A percentile compares a stretch with the other conserved stretches of the same genome.
Evolutionary conservation across 441 rosid genomes (phyloP).

Genomic region (Populus hybrid): DNA sequence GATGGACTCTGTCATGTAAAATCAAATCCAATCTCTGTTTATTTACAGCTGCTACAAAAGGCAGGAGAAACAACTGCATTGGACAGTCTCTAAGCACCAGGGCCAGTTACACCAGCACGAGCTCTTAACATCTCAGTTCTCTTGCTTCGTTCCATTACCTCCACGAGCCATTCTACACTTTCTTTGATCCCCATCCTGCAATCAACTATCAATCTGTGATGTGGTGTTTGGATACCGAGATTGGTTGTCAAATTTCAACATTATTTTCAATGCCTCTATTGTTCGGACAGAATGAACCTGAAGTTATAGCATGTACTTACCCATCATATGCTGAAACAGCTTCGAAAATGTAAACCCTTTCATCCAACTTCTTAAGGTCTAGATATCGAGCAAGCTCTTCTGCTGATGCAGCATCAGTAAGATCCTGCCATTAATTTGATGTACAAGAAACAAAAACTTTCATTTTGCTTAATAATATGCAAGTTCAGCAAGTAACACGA

Average conservation of each 20-base stretch:
- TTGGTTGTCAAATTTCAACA: background rate
- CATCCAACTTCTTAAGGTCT: constrained; percentile 90
- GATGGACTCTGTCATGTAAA: constrained; percentile 27
- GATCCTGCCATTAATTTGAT: constrained; percentile 56
- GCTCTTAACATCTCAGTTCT: constrained; percentile 82
- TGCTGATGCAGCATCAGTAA: constrained; percentile 74
- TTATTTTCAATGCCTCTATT: background rate
- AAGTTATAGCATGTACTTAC: constrained; percentile 34
- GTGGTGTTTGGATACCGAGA: background rate
- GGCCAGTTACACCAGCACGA: constrained; percentile 54
- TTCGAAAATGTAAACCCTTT: constrained; percentile 87
- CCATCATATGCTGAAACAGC: constrained; percentile 92
- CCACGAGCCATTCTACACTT: constrained; percentile 86
- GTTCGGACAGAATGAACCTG: background rate
- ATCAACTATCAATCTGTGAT: constrained; percentile 9
- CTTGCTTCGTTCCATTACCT: constrained; percentile 95
- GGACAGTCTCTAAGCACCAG: constrained; percentile 31
- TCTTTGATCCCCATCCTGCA: constrained; percentile 87
- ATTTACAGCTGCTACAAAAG: constrained; percentile 60
- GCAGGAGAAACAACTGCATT: constrained; percentile 12
- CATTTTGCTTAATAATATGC: background rate
- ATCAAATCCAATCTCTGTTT: constrained; percentile 32
- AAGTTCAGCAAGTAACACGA: background rate
- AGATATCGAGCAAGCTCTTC: constrained; percentile 79
- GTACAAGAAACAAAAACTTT: background rate